A percentile compares a stretch with the other conserved stretches of the same genome.
phyloP scores from a whole-genome alignment of 345 rosid genomes.

The Boechera retrofracta region DNA sequence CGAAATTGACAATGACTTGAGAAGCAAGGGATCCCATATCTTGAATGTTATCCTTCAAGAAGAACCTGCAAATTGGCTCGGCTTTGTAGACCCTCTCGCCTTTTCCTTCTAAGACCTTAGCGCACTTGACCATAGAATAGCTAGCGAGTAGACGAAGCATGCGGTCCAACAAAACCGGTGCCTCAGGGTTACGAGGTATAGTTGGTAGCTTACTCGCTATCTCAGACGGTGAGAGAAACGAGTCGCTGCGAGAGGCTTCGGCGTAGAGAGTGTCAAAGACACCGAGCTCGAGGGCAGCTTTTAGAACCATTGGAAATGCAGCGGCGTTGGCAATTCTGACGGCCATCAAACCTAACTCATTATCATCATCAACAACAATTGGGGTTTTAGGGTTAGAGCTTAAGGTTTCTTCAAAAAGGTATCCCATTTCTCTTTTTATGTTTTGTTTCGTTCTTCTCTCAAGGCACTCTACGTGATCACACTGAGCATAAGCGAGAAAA shows the following conservation, averaged over 20 bases:
- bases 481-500: too few species aligned
- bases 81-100: constrained; percentile 48
- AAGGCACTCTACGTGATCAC: not conserved
- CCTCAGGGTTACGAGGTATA: constrained; percentile 48
- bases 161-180: constrained; percentile 52
- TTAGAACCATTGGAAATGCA: constrained; percentile 54
- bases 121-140: constrained; percentile 48
- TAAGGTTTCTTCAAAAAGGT: constrained; percentile 21
- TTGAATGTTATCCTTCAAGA: constrained; percentile 42
- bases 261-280: constrained; percentile 51
- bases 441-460: not conserved
- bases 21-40: constrained; percentile 52
- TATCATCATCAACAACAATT: constrained; percentile 32
- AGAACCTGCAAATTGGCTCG: constrained; percentile 54
- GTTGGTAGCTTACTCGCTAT: constrained; percentile 51
- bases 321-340: constrained; percentile 44
- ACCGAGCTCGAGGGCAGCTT: constrained; percentile 54
- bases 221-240: constrained; percentile 50
- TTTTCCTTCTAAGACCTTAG: not conserved
- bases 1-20: constrained; percentile 49
- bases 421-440: constrained; percentile 12
- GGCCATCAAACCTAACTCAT: constrained; percentile 52
- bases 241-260: constrained; percentile 13
- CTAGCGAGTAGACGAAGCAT: constrained; percentile 59
- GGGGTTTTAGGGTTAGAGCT: constrained; percentile 18